phyloP scores from a whole-genome alignment of 129 eudicot species.

The Flaveria sonorensis region DNA sequence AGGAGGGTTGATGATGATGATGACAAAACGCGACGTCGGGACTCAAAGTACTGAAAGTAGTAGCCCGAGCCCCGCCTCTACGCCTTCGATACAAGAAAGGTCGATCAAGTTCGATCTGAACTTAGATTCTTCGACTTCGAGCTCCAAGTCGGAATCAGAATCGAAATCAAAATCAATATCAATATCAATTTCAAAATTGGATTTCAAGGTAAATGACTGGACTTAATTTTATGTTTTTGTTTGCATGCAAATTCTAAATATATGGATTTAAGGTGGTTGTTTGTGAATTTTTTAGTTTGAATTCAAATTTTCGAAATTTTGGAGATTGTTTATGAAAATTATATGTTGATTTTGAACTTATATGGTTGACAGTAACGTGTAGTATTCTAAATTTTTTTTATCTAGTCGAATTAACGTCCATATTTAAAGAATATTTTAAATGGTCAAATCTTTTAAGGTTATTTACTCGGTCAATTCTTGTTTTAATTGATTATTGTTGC shows the following conservation, averaged over 20 bases:
- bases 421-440: not conserved
- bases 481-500: not conserved
- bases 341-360: conserved; percentile 11
- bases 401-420: not conserved
- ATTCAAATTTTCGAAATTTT: conserved; percentile 25
- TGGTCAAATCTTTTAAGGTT: not conserved
- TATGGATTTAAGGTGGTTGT: not conserved
- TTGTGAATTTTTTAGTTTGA: conserved; percentile 3
- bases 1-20: conserved; percentile 21
- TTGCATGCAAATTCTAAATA: not conserved
- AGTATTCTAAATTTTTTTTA: conserved; percentile 3
- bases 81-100: conserved; percentile 67
- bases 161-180: conserved; percentile 35
- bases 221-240: not conserved
- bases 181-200: conserved; percentile 27
- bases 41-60: conserved; percentile 55
- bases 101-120: conserved; percentile 35
- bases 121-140: conserved; percentile 55
- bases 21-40: conserved; percentile 71
- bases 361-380: conserved; percentile 34
- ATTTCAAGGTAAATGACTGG: conserved; percentile 27
- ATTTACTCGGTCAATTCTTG: not conserved
- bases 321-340: not conserved
- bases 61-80: conserved; percentile 50
- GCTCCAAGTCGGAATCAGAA: conserved; percentile 32